Conservation (phyloP, 1,284 basidiomycete genomes). For the Kwoniella shivajii region DNA sequence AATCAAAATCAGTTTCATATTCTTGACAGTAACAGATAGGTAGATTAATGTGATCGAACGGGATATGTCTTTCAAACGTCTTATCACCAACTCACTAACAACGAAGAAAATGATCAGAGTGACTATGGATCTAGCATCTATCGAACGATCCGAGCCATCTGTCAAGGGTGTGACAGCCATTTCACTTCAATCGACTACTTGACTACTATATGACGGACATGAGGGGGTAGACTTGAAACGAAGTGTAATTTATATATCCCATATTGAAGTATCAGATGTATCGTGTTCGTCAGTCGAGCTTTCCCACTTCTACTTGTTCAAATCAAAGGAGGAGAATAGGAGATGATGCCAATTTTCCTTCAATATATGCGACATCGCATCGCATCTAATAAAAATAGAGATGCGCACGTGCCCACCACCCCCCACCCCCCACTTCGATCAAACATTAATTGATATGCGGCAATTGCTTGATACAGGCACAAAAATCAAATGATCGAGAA, state of each 20-base stretch:
- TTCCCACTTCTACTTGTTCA: no score
- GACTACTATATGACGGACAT: no score
- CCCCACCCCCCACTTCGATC: no score
- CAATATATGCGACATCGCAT: not conserved
- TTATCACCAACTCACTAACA: constrained; percentile 62
- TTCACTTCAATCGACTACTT: not conserved
- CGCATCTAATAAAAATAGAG: not conserved
- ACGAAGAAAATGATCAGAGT: constrained; percentile 72
- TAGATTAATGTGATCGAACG: not conserved
- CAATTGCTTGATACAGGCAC: no score
- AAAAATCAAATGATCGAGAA: no score
- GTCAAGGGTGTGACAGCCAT: constrained; percentile 18
- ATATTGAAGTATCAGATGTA: no score
- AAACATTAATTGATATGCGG: no score
- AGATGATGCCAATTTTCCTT: no score
- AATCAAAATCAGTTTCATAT: not conserved
- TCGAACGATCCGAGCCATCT: constrained; percentile 26
- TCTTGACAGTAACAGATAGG: not conserved
- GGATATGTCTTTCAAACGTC: no score
- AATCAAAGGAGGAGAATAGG: not conserved
- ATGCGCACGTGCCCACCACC: not conserved
- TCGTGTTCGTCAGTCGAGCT: no score
- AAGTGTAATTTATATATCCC: no score
- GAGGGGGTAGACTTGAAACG: no score
- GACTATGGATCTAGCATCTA: constrained; percentile 59